A percentile compares a stretch with the other conserved stretches of the same genome.
phyloP scores from a whole-genome alignment of 306 rosid genomes.

The Neltuma alba region DNA sequence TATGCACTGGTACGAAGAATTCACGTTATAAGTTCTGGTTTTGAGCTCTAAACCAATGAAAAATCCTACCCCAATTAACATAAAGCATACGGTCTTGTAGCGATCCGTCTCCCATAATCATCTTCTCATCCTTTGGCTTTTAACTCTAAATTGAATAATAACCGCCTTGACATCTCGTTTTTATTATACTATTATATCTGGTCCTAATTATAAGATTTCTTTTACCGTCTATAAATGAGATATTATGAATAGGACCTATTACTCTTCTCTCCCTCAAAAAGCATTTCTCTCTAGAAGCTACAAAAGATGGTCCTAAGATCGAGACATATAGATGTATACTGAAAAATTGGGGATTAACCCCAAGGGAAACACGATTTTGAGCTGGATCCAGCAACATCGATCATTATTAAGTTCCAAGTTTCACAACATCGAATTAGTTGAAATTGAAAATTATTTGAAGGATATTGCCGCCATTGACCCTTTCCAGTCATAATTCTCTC shows the following conservation, averaged over 20 bases:
- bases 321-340: not conserved
- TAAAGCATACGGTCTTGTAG: conserved; percentile 27
- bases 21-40: conserved; percentile 40
- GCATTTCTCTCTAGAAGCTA: conserved; percentile 19
- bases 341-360: conserved; percentile 18
- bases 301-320: conserved; percentile 18
- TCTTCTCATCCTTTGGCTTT: conserved; percentile 34
- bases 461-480: conserved; percentile 36
- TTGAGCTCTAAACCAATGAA: conserved; percentile 31
- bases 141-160: conserved; percentile 19
- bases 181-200: no score
- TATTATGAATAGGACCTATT: no score
- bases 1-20: conserved; percentile 38
- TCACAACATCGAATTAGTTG: not conserved
- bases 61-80: conserved; percentile 31
- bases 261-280: conserved; percentile 20
- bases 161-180: not conserved
- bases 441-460: conserved; percentile 27
- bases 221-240: no score
- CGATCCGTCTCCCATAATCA: conserved; percentile 25
- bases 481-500: conserved; percentile 3
- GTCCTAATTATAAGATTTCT: no score
- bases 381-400: conserved; percentile 18
- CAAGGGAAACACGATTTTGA: conserved; percentile 14
- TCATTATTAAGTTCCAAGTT: conserved; percentile 35